These are phyloP conservation scores for Geranomyces michiganensis DNA, from an alignment of 192 early-diverging fungal species.

Conservation along the genomic window DNA sequence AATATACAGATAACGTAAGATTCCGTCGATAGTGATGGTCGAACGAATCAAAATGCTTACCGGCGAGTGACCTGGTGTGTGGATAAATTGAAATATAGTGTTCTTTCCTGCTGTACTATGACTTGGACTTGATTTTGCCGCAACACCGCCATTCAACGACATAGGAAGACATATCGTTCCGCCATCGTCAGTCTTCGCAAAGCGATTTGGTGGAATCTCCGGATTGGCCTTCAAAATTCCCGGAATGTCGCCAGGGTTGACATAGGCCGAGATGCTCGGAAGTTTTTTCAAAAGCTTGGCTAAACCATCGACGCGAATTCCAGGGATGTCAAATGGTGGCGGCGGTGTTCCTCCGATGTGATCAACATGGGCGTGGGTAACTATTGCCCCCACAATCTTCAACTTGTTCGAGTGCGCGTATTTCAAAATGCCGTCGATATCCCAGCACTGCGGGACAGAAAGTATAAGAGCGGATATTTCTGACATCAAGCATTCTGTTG, in stretches of 20 bases:
- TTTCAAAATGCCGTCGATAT: slow-evolving; percentile 79
- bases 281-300: slow-evolving; percentile 71
- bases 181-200: slow-evolving; percentile 65
- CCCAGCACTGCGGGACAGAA: slow-evolving; percentile 72
- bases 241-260: slow-evolving; percentile 77
- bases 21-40: background rate
- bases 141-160: slow-evolving; percentile 9
- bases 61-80: slow-evolving; percentile 92
- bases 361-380: slow-evolving; percentile 11
- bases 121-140: background rate
- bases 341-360: slow-evolving; percentile 81
- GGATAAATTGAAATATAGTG: slow-evolving; percentile 68
- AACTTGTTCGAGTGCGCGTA: slow-evolving; percentile 60
- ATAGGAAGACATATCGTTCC: slow-evolving; percentile 50
- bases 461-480: background rate
- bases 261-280: slow-evolving; percentile 74
- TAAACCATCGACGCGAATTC: slow-evolving; percentile 78
- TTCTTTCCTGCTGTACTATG: background rate
- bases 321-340: slow-evolving; percentile 78
- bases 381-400: slow-evolving; percentile 70
- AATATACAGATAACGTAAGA: background rate
- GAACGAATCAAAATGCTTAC: slow-evolving; percentile 30
- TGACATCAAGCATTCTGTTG: background rate
- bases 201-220: slow-evolving; percentile 50
- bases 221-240: slow-evolving; percentile 71